These are phyloP conservation scores for Hygrophorus pudorinus DNA, from an alignment of 768 basidiomycete genomes.

Conservation along the genomic window DNA sequence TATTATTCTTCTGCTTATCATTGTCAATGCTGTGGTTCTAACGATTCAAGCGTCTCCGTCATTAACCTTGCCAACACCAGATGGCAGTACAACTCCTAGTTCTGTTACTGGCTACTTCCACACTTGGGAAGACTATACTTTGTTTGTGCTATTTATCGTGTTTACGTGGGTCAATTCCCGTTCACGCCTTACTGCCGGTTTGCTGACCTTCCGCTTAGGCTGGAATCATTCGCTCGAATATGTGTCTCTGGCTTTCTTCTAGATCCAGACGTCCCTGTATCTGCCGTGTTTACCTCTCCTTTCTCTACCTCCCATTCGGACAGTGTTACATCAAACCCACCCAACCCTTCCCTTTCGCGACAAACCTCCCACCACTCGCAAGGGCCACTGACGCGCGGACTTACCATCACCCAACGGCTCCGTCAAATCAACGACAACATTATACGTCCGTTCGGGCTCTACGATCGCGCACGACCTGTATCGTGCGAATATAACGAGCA, in stretches of 20 bases:
- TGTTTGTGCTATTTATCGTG: too few species aligned
- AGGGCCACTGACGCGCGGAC: slow-evolving; percentile 32
- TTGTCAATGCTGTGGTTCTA: slow-evolving; percentile 73
- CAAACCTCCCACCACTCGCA: slow-evolving; percentile 13
- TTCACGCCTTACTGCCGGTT: too few species aligned
- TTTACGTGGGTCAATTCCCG: slow-evolving; percentile 47
- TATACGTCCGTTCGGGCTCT: slow-evolving; percentile 44
- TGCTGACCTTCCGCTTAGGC: not conserved
- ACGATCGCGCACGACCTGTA: slow-evolving; percentile 7
- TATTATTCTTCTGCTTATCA: slow-evolving; percentile 69
- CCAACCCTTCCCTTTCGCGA: not conserved
- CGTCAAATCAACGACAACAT: slow-evolving; percentile 35
- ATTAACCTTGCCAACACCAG: slow-evolving; percentile 40
- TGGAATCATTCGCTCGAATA: too few species aligned
- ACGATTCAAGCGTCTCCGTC: slow-evolving; percentile 69
- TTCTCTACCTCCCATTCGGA: not conserved
- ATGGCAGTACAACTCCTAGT: slow-evolving; percentile 30
- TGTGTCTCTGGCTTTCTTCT: too few species aligned
- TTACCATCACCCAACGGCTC: slow-evolving; percentile 36
- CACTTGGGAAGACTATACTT: slow-evolving; percentile 77
- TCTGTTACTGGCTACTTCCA: slow-evolving; percentile 67
- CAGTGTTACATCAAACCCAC: not conserved
- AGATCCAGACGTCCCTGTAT: too few species aligned
- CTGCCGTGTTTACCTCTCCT: too few species aligned
- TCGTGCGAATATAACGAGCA: slow-evolving; percentile 1